Base-by-base conservation (phyloP, 1,139 yeast genomes). In the Lodderomyces jiufengensis region DNA sequence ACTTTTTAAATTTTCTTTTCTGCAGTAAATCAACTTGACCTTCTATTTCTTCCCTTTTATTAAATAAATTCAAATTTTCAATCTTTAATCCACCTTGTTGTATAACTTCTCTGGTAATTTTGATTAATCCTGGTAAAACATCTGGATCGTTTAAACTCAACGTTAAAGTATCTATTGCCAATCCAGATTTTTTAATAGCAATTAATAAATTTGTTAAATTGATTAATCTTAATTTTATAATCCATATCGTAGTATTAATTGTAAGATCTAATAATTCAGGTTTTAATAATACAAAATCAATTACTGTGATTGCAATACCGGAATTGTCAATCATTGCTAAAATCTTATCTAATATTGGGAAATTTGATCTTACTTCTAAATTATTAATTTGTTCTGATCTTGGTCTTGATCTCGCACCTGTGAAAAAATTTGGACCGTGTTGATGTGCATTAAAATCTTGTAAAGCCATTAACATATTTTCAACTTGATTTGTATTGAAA, bases 161-260 rank as follows among this genome's bases (percentile, higher is more conserved):
- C 26, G 51, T 45, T 30, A 61, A 38, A 12, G 55, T 44, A 33
- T 59, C 63, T 15, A 55, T 46, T 9, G 55, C 48, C 36, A 61
- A 51, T 2, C 61, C 59, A 2, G 66, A 61, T 33, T 55, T 54
- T 29, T 59, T 51, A 33, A 59, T 48, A 3, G 64, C 60, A 40
- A 43, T 46, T 26, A 61, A 48, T 24, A 61, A 45, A 38, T 59
- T 58, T 16, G 55, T 41, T 40, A 59, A 44, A 39, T 57, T 52
- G 25, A 54, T 46, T 39, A 52, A 45, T 11, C 52, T 51, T 11
- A 46, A 40, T 35, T 39, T 49, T 36, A 58, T 46, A n/a, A 52
- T 43, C 38, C 48, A 51, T 15, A 57, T 50, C 1, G 58, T 49
- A 2, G 56, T 55, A 18, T 55, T 47, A 13, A 51, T 47, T 5